Evolutionary conservation across 2,329 filamentous ascomycete genomes (phyloP).

Genomic region (Stagonosporopsis cucurbitacearum): DNA sequence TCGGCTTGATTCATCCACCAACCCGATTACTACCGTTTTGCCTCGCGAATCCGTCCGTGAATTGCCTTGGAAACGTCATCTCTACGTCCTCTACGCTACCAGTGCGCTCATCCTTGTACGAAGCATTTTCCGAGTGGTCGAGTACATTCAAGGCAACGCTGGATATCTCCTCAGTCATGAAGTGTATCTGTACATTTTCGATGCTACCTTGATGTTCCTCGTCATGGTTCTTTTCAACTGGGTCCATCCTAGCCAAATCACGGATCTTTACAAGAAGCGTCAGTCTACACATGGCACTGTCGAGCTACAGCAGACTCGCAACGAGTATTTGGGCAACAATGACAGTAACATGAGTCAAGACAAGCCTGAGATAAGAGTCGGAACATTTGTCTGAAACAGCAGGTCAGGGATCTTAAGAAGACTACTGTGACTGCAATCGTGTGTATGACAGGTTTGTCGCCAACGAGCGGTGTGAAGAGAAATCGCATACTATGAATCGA

Average conservation of each 20-base stretch:
- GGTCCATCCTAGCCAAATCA: constrained; percentile 46
- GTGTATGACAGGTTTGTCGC: not conserved
- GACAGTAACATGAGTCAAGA: not conserved
- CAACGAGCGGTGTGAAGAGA: not conserved
- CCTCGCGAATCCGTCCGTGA: not conserved
- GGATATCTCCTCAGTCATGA: constrained; percentile 55
- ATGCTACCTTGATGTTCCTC: constrained; percentile 52
- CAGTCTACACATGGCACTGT: not conserved
- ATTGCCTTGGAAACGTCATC: constrained; percentile 42
- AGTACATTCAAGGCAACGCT: constrained; percentile 55
- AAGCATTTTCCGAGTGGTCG: constrained; percentile 57
- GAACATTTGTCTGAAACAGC: not conserved
- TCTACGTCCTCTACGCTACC: constrained; percentile 53
- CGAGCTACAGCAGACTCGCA: constrained; percentile 15
- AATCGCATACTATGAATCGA: not conserved
- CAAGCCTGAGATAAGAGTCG: not conserved
- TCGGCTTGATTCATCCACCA: not conserved
- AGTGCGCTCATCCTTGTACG: constrained; percentile 58
- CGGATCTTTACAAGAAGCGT: constrained; percentile 22
- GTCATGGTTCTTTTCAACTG: constrained; percentile 52
- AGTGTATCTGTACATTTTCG: constrained; percentile 54
- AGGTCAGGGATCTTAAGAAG: not conserved
- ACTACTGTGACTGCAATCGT: not conserved
- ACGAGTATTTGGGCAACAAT: not conserved
- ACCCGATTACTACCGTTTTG: not conserved